Conservation (phyloP, 352 stramenopile genomes). For the Pythium insidiosum region DNA sequence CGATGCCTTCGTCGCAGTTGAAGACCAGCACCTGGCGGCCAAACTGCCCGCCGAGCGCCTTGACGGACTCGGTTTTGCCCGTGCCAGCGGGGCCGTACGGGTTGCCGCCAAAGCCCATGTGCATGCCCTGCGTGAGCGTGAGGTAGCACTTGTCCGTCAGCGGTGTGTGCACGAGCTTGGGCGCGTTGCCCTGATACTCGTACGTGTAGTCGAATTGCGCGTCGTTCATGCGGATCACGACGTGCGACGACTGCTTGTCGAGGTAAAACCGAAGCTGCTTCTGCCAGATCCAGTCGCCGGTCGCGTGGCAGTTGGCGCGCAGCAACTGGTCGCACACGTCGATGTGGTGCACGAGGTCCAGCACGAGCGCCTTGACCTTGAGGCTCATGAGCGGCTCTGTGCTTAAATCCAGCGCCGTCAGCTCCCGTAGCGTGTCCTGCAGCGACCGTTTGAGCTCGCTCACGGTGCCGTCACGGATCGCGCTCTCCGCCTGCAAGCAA, state of each 20-base stretch:
- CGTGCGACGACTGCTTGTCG: constrained; percentile 12
- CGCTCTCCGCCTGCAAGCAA: constrained; percentile 76
- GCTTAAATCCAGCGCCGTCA: constrained; percentile 83
- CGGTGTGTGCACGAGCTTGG: constrained; percentile 86
- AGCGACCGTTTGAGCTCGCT: constrained; percentile 49
- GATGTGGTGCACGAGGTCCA: constrained; percentile 95
- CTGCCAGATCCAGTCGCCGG: constrained; percentile 76
- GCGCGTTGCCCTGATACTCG: constrained; percentile 87
- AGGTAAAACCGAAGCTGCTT: constrained; percentile 87
- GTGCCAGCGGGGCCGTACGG: constrained; percentile 86
- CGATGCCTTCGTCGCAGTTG: constrained; percentile 88
- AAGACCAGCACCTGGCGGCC: constrained; percentile 83
- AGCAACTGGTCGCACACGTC: constrained; percentile 91
- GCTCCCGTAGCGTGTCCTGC: constrained; percentile 58
- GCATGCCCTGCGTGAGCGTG: constrained; percentile 83
- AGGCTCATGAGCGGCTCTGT: constrained; percentile 85
- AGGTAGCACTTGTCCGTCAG: constrained; percentile 89
- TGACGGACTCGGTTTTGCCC: constrained; percentile 91
- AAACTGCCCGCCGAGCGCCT: constrained; percentile 75
- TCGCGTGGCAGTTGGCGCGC: constrained; percentile 35
- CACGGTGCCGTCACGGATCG: constrained; percentile 71
- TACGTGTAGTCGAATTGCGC: constrained; percentile 82
- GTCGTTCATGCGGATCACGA: constrained; percentile 40
- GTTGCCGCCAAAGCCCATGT: constrained; percentile 83
- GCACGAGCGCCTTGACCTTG: constrained; percentile 92